Base-by-base conservation (phyloP, 169 alveolate genomes). In the Plasmodium blacklocki region DNA sequence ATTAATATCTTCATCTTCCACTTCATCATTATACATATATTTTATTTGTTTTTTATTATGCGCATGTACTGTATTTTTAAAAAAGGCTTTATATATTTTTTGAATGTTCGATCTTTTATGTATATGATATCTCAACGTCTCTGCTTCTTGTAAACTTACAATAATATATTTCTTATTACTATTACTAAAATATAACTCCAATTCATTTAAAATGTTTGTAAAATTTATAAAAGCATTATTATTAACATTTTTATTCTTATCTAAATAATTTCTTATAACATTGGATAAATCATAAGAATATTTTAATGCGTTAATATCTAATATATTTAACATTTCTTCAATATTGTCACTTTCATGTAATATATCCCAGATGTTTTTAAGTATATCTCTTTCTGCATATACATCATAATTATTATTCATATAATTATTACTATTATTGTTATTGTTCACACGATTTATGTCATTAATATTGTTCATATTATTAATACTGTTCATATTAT, bases 91-190 rank as follows among this genome's bases (percentile, higher is more conserved):
- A 2, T 14, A 50, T 14, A 83, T 52, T 21, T 71, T 85, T 54
- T 86, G 70, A 70, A 29, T 62, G 15, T 43, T 39, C 19, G 49
- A 71, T 56, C 12, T 60, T 56, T 72, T 86, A 60, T 86, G 92
- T 23, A 86, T 72, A 56, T 72, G 62, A 72, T 86, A 86, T 50
- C 92, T 73, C 70, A 86, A 72, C 3, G 92, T 86, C 50, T 86
- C 92, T 43, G 92, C 92, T 49, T 86, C 92, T 39, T 86, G 92
- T 70, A 86, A 60, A n/a, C 75, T 86, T 14, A 86, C 49, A 56
- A 86, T 72, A 45, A 86, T 70, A 59, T 86, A 86, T 56, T 86
- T 86, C 63, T 86, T 86, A 47, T 86, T 86, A 71, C 29, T 72
- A 54, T 54, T 73, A 59, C 92, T 72, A 73, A 86, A 86, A 67